A percentile compares a stretch with the other conserved stretches of the same genome.
These are phyloP conservation scores for Candida sonorensis DNA, from an alignment of 805 yeast species.

Conservation along the genomic window DNA sequence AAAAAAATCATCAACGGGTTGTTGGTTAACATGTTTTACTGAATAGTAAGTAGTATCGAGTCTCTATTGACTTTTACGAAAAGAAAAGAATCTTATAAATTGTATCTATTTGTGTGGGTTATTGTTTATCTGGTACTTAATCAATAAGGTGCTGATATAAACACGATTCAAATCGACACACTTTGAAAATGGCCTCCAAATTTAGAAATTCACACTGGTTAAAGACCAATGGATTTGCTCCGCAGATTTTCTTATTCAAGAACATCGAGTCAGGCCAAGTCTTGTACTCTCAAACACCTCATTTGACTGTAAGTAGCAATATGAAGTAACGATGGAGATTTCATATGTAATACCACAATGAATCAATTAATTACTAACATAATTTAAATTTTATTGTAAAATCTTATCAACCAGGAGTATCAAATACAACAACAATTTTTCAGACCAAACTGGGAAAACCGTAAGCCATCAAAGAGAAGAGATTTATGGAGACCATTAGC, in stretches of 20 bases:
- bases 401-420: constrained; percentile 15
- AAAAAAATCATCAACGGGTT: no score
- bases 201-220: constrained; percentile 58
- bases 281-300: constrained; percentile 78
- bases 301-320: constrained; percentile 32
- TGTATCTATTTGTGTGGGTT: no score
- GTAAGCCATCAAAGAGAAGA: constrained; percentile 69
- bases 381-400: not conserved
- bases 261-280: constrained; percentile 89
- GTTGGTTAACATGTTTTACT: no score
- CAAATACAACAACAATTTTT: constrained; percentile 67
- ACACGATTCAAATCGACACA: no score
- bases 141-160: no score
- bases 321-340: no score
- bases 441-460: constrained; percentile 86
- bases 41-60: no score
- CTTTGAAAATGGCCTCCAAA: constrained; percentile 28
- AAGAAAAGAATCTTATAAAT: no score
- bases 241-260: constrained; percentile 77
- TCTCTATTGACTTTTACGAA: no score
- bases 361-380: no score
- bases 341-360: no score
- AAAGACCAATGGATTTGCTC: constrained; percentile 57
- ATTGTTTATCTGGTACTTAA: no score
- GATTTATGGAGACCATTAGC: constrained; percentile 92